Evolutionary conservation across 2,329 filamentous ascomycete species (phyloP).

Genomic region (Berkeleyomyces basicola): DNA sequence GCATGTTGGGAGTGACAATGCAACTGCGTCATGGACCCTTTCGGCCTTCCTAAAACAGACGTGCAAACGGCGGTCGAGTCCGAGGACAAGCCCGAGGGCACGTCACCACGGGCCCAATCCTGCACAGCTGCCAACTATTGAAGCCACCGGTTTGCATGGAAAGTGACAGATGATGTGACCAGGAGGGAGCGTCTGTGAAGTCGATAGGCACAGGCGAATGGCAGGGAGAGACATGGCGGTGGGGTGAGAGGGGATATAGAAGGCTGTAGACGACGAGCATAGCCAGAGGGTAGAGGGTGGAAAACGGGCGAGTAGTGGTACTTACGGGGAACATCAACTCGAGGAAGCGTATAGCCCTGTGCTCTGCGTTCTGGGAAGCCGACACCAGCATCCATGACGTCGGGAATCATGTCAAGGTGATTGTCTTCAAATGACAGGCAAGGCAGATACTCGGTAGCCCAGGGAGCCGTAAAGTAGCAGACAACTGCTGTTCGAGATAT

Average conservation of each 20-base stretch:
- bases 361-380: slow-evolving; percentile 15
- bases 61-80: not conserved
- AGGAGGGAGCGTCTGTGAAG: no score
- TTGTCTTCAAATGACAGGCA: not conserved
- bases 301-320: slow-evolving; percentile 16
- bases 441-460: not conserved
- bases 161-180: not conserved
- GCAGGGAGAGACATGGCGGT: not conserved
- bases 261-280: not conserved
- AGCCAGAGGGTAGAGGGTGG: not conserved
- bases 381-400: not conserved
- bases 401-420: slow-evolving; percentile 1
- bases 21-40: not conserved
- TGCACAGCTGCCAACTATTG: not conserved
- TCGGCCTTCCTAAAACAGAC: not conserved
- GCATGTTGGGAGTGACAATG: not conserved
- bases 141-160: not conserved
- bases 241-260: not conserved
- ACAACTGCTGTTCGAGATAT: not conserved
- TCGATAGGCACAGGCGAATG: not conserved
- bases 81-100: not conserved
- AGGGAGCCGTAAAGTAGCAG: not conserved
- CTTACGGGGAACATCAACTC: slow-evolving; percentile 19
- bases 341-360: slow-evolving; percentile 16
- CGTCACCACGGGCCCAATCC: not conserved